phyloP scores from a whole-genome alignment of 805 yeast species.

The Candida arabinofermentans region DNA sequence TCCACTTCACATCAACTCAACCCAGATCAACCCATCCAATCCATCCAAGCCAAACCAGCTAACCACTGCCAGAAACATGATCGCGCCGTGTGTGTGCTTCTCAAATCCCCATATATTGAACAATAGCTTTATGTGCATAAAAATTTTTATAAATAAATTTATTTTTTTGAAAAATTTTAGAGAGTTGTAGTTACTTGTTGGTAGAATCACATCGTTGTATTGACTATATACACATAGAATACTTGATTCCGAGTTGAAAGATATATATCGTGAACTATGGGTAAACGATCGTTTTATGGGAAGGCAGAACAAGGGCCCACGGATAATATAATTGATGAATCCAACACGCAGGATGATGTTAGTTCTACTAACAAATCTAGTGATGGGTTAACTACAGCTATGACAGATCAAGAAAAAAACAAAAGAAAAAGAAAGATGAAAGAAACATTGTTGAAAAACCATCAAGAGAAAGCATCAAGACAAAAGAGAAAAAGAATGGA shows the following conservation, averaged over 20 bases:
- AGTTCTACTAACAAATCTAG: not conserved
- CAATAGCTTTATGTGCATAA: not conserved
- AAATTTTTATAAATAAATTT: slow-evolving; percentile 3
- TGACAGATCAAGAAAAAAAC: slow-evolving; percentile 58
- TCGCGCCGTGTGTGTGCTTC: no score
- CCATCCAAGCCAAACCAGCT: not conserved
- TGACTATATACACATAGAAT: not conserved
- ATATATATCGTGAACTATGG: slow-evolving; percentile 1
- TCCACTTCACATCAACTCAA: no score
- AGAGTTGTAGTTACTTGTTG: not conserved
- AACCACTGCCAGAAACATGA: not conserved
- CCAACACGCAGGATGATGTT: not conserved
- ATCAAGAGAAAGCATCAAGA: slow-evolving; percentile 64
- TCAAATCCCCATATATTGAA: not conserved
- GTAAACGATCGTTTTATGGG: slow-evolving; percentile 12
- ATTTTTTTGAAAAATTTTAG: slow-evolving; percentile 1
- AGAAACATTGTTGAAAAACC: slow-evolving; percentile 53
- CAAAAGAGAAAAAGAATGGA: slow-evolving; percentile 78
- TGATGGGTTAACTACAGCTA: slow-evolving; percentile 47
- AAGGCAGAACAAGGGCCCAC: slow-evolving; percentile 2
- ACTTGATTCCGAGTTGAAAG: not conserved
- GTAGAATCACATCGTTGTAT: not conserved
- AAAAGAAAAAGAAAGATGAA: slow-evolving; percentile 62
- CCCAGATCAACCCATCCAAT: not conserved
- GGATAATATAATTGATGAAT: not conserved